Evolutionary conservation across 805 yeast genomes (phyloP).

Genomic region (Saccharomycopsis sp.): DNA sequence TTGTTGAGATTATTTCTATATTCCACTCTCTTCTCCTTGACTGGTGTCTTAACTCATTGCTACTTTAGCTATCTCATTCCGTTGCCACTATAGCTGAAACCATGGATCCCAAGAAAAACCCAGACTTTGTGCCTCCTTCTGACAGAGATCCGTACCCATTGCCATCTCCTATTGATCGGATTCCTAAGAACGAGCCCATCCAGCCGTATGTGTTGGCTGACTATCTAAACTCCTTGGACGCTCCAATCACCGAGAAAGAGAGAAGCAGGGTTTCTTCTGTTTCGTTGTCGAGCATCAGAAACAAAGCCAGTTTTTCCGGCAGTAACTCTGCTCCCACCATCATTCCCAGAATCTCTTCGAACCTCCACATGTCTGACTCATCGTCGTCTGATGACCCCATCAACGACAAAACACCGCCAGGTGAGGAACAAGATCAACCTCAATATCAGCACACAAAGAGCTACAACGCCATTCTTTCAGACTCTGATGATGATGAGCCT

Average conservation of each 20-base stretch:
- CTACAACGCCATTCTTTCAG: neutral
- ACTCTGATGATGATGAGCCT: slow-evolving; percentile 1
- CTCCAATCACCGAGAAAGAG: slow-evolving; percentile 47
- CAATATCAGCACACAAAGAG: too few relatives aligned
- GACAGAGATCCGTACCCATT: slow-evolving; percentile 55
- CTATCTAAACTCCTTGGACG: slow-evolving; percentile 55
- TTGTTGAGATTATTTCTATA: too few relatives aligned
- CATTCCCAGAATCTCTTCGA: slow-evolving; percentile 13
- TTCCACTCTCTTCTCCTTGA: too few relatives aligned
- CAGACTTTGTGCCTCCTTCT: slow-evolving; percentile 82
- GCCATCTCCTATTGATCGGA: slow-evolving; percentile 54
- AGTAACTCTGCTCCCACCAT: slow-evolving; percentile 4
- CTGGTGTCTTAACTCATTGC: too few relatives aligned
- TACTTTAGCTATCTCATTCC: too few relatives aligned
- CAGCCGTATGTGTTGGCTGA: slow-evolving; percentile 75
- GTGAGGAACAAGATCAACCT: too few relatives aligned
- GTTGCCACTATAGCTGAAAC: too few relatives aligned
- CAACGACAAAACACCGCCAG: too few relatives aligned
- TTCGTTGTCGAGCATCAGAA: neutral
- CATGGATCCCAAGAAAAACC: slow-evolving; percentile 93
- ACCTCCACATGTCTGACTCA: slow-evolving; percentile 9
- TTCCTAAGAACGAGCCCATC: slow-evolving; percentile 70
- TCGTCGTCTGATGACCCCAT: slow-evolving; percentile 1
- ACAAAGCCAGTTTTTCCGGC: neutral
- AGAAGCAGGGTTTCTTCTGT: slow-evolving; percentile 18